Conservation (phyloP, 306 rosid genomes). For the Trifolium dubium region DNA sequence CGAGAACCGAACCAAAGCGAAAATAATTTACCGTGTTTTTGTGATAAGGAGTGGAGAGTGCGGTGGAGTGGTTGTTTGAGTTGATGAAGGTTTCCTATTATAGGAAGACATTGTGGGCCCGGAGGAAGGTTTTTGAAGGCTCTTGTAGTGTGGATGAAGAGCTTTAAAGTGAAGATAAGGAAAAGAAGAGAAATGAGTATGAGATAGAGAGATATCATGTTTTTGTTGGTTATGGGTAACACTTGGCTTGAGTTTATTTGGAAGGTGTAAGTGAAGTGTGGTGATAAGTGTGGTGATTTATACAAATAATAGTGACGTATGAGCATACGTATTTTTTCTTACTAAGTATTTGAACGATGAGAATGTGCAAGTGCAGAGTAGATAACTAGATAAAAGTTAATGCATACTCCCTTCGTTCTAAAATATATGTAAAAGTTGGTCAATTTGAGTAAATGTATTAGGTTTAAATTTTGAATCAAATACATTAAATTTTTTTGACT, state of each 20-base stretch:
- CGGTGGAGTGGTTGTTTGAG: constrained; percentile 49
- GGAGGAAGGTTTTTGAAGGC: constrained; percentile 55
- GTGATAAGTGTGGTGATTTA: too few species aligned
- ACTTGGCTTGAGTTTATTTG: not conserved
- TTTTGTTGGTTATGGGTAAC: not conserved
- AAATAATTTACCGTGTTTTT: constrained; percentile 47
- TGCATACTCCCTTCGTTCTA: too few species aligned
- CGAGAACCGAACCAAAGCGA: constrained; percentile 45
- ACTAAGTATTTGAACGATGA: too few species aligned
- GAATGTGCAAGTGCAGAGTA: too few species aligned
- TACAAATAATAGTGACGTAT: too few species aligned
- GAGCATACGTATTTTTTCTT: too few species aligned
- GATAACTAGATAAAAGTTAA: too few species aligned
- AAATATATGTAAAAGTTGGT: too few species aligned
- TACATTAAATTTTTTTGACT: too few species aligned
- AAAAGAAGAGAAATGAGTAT: constrained; percentile 3
- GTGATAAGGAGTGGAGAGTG: constrained; percentile 42
- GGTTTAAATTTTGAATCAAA: too few species aligned
- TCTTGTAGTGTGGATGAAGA: constrained; percentile 1
- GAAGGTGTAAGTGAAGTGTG: too few species aligned
- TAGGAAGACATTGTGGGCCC: constrained; percentile 54
- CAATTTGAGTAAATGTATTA: too few species aligned
- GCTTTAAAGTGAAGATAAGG: constrained; percentile 36
- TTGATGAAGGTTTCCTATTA: constrained; percentile 67
- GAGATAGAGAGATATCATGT: constrained; percentile 6